Base-by-base conservation (phyloP, 495 filamentous ascomycete species). In the Schizothecium vesticola region DNA sequence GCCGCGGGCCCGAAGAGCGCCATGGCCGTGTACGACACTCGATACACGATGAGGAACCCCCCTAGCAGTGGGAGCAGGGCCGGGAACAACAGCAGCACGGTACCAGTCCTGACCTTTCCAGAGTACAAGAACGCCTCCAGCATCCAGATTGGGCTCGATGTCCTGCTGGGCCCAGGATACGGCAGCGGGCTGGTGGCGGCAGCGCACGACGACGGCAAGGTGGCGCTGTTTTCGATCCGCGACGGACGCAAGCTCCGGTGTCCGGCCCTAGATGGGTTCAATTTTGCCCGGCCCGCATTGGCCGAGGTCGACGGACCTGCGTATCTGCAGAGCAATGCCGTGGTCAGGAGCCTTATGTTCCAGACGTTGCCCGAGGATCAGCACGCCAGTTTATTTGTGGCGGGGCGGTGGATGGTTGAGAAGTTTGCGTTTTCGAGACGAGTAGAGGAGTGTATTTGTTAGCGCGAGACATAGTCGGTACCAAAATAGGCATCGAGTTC, bases 1-100 rank as follows among this genome's bases (percentile, higher is more conserved):
- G 82, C 74, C 1, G 73, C 81, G 1, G 80, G 82, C 1, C 70
- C 81, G 1, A 24, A 61, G 24, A 73, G 67, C 62, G 69, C 66
- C 60, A 77, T 84, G 71, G 72, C 69, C 0, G 62, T 84, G 0
- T 83, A 79, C 62, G 82, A 84, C 36, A 51, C 78, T 1, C 80
- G 82, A 10, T 80, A 57, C 59, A 57, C 28, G 25, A 60, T 66
- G 21, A 13, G 25, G 13, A 31, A 43, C 28, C 16, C 31, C 0
- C 1, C 33, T n/a, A 16, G 28, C 12, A 25, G 25, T 6, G 56
- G 43, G 26, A 23, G n/a, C 33, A 66, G 24, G 65, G 60, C 16
- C 11, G 22, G 26, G 26, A 59, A 19, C 29, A 56, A 55, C 56
- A 57, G 57, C 11, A 21, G 29, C 7, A 64, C 74, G 9, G 36